These are phyloP conservation scores for Macrolepiota albuminosa DNA, from an alignment of 768 basidiomycete genomes.

Conservation along the genomic window DNA sequence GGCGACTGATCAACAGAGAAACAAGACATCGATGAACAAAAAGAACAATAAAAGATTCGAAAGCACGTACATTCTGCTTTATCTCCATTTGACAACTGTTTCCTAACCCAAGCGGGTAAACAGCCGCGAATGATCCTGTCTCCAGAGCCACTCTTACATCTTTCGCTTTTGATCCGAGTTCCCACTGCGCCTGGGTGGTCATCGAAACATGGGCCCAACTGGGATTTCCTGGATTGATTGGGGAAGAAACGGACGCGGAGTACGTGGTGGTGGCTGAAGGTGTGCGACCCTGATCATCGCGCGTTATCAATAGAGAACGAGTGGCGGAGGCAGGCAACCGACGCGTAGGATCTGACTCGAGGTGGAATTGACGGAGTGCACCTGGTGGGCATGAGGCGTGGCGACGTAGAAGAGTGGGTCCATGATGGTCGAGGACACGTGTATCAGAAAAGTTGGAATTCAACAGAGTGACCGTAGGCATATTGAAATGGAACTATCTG, in stretches of 20 bases:
- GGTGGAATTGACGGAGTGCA: neutral
- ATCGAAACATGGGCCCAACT: neutral
- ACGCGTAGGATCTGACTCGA: conserved; percentile 1
- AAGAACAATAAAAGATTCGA: no score
- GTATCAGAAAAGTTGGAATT: neutral
- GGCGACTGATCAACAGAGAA: neutral
- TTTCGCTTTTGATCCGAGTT: conserved; percentile 2
- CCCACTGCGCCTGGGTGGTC: neutral
- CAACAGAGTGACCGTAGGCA: neutral
- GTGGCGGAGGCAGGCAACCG: neutral
- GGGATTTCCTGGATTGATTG: neutral
- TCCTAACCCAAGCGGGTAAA: neutral
- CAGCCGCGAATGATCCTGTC: neutral
- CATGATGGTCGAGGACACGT: neutral
- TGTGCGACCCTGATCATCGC: conserved; percentile 2
- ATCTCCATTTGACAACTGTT: neutral
- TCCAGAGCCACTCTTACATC: neutral
- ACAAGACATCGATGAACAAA: neutral
- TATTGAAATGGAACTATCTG: neutral
- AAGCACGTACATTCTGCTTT: neutral
- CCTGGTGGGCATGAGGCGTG: conserved; percentile 6
- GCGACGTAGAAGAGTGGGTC: neutral
- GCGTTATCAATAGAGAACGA: neutral
- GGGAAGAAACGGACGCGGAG: neutral
- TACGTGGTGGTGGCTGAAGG: neutral